Percentiles rank a stretch among this genome's conserved stretches.
Evolutionary conservation across 148 eudicot genomes (phyloP).

Genomic region (Limonium bicolor): DNA sequence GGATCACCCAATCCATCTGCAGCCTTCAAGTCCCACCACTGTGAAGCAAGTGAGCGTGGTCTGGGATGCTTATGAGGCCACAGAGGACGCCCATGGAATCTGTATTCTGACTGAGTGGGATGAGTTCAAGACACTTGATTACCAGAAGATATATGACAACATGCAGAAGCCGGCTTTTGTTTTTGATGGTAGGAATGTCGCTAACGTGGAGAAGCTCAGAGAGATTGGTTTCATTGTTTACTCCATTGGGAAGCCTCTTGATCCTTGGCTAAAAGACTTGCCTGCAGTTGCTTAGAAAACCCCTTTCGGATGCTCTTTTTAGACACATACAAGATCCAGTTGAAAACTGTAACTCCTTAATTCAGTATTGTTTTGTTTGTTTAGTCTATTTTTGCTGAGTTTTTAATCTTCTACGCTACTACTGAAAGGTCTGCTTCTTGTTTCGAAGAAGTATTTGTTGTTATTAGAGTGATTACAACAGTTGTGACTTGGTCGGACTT

Average conservation of each 20-base stretch:
- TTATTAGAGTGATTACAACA: no score
- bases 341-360: no score
- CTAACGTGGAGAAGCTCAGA: constrained; percentile 31
- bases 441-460: no score
- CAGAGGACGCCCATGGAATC: constrained; percentile 58
- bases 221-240: constrained; percentile 68
- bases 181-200: constrained; percentile 61
- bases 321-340: no score
- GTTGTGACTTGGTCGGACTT: no score
- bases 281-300: constrained; percentile 45
- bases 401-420: no score
- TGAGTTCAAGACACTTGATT: constrained; percentile 63
- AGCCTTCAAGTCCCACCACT: constrained; percentile 52
- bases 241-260: constrained; percentile 75
- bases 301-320: no score
- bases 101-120: constrained; percentile 75
- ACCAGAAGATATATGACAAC: constrained; percentile 42
- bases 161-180: constrained; percentile 85
- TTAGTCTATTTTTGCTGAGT: no score
- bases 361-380: no score
- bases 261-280: constrained; percentile 73
- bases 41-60: constrained; percentile 53
- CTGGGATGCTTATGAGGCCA: constrained; percentile 62
- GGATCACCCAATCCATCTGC: constrained; percentile 64
- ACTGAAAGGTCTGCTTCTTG: no score